A percentile compares a stretch with the other conserved stretches of the same genome.
Evolutionary conservation across 805 yeast genomes (phyloP).

Genomic region (Priceomyces medius): DNA sequence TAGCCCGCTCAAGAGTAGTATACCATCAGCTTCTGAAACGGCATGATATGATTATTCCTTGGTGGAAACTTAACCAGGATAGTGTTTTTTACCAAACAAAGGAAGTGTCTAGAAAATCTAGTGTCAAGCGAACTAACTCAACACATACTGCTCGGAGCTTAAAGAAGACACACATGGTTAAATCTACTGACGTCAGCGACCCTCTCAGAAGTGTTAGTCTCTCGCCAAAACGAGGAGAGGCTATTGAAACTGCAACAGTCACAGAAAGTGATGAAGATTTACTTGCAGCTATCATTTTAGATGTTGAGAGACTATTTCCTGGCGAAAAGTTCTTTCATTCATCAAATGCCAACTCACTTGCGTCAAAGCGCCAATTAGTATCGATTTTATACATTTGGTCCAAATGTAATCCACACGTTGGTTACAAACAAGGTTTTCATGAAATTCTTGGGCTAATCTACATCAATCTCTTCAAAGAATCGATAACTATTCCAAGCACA

Average conservation of each 20-base stretch:
- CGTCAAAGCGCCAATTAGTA: constrained; percentile 31
- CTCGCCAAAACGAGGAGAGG: constrained; percentile 5
- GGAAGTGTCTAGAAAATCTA: constrained; percentile 13
- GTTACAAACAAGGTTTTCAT: constrained; percentile 57
- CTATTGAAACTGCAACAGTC: constrained; percentile 1
- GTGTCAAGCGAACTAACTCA: constrained; percentile 7
- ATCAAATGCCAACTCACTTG: constrained; percentile 13
- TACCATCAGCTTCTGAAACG: constrained; percentile 31
- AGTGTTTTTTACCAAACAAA: constrained; percentile 22
- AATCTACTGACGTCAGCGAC: constrained; percentile 19
- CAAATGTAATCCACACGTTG: constrained; percentile 45
- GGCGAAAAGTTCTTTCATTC: constrained; percentile 34
- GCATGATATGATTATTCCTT: constrained; percentile 35
- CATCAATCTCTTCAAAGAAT: constrained; percentile 38
- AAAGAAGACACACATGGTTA: constrained; percentile 13
- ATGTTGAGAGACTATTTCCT: constrained; percentile 54
- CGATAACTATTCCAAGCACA: constrained; percentile 26
- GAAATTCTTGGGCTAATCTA: constrained; percentile 52
- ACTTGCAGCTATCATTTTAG: constrained; percentile 45
- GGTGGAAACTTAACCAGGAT: constrained; percentile 35
- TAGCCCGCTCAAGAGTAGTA: constrained; percentile 30
- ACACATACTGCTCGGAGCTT: background rate
- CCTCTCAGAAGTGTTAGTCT: constrained; percentile 14
- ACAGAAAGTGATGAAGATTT: constrained; percentile 36
- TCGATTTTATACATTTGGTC: constrained; percentile 50